These are phyloP conservation scores for Aphanomyces euteiches DNA, from an alignment of 352 stramenopile species.

Conservation along the genomic window DNA sequence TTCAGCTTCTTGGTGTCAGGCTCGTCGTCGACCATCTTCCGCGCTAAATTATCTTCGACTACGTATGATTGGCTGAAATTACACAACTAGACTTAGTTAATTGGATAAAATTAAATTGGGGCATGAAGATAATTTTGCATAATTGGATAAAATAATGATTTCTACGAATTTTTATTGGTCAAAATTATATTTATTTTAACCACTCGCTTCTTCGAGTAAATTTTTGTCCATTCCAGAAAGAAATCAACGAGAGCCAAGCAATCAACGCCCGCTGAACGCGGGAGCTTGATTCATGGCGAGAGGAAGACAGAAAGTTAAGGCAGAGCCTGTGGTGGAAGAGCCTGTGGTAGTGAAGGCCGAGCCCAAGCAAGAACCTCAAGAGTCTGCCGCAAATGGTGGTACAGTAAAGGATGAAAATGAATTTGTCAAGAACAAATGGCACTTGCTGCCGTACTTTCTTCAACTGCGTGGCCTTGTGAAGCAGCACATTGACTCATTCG, in stretches of 20 bases:
- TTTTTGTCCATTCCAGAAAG: slow-evolving; percentile 13
- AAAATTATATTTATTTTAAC: slow-evolving; percentile 11
- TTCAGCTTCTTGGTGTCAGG: slow-evolving; percentile 15
- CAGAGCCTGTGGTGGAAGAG: background rate
- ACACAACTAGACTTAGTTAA: background rate
- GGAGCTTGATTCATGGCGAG: background rate
- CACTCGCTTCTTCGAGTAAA: background rate
- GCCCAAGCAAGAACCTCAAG: slow-evolving; percentile 35
- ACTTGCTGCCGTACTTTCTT: slow-evolving; percentile 98
- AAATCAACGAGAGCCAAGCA: slow-evolving; percentile 11
- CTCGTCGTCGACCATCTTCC: slow-evolving; percentile 7
- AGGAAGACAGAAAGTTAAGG: slow-evolving; percentile 5
- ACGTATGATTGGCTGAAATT: background rate
- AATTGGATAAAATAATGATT: slow-evolving; percentile 1
- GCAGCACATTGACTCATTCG: slow-evolving; percentile 99
- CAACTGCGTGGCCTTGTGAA: slow-evolving; percentile 89
- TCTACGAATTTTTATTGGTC: background rate
- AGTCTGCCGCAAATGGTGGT: slow-evolving; percentile 7
- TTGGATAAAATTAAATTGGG: background rate
- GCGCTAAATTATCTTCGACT: background rate
- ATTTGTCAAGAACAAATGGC: slow-evolving; percentile 95
- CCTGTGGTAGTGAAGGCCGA: slow-evolving; percentile 6
- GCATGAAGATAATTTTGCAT: too few relatives aligned
- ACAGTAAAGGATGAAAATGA: slow-evolving; percentile 70
- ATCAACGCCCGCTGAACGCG: background rate